Base-by-base conservation (phyloP, 1,284 basidiomycete species). In the Boletus smithii region DNA sequence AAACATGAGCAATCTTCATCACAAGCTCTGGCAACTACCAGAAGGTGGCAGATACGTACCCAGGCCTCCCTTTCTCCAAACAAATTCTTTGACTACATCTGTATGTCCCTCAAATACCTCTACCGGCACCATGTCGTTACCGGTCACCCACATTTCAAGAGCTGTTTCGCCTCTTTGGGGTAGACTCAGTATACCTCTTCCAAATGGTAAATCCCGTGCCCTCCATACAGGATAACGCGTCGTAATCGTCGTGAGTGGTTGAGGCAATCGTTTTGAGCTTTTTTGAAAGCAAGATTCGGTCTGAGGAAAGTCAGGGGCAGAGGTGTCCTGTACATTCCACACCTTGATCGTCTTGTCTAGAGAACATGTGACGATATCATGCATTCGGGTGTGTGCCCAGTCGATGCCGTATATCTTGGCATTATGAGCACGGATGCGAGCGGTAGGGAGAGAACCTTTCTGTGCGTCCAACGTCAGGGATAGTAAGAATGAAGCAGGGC, bases 81-180 rank as follows among this genome's bases (percentile, higher is more conserved):
- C 94, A 61, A 97, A 99, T 69, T 99, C 95, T 60, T 97, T 97
- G 30, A 98, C 95, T 5, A 94, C 90, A 59, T 97, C 94, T 0
- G 81, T 79, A 65, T 97, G 93, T 0, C 94, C 95, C 53, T 89
- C 88, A 56, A 97, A 97, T 3, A 76, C 73, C 49, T 88, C 81
- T 8, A 93, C 81, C 1, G 87, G 83, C 8, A 62, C 48, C 33
- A 71, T 69, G 3, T 71, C 67, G 38, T 77, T 66, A 13, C 71
- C 72, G 44, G 78, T 70, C 0, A 73, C 73, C 73, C 85, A 98
- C 86, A 99, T 89, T 64, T 93, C 89, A 18, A 97, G 74, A 0
- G 81, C 78, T 8, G 86, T 88, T 55, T 88, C 88, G 2, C 92
- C 90, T 45, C 95, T 75, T 66, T 99, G 97, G 0, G 97, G 90